A percentile compares a stretch with the other conserved stretches of the same genome.
Conservation (phyloP, 371 early-diverging fungal species). For the Mucor indicus region DNA sequence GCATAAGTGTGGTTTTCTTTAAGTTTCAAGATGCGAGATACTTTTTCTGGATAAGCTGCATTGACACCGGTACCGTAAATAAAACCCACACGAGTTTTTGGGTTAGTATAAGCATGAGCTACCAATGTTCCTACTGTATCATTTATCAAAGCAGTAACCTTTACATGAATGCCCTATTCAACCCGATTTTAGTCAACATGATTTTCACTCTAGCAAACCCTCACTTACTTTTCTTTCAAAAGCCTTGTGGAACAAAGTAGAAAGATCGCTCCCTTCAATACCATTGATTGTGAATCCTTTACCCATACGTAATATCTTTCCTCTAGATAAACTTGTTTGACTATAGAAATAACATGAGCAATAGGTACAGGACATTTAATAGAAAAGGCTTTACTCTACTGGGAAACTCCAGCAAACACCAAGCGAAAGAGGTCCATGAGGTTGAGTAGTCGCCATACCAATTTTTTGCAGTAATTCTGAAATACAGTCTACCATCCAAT, state of each 20-base stretch:
- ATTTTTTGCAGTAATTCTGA: conserved; percentile 26
- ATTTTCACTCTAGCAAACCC: no score
- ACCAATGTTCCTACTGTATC: conserved; percentile 95
- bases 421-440: conserved; percentile 14
- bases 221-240: no score
- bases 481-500: conserved; percentile 78
- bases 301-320: conserved; percentile 83
- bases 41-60: conserved; percentile 40
- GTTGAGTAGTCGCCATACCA: neutral
- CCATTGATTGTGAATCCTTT: conserved; percentile 84
- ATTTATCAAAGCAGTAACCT: conserved; percentile 67
- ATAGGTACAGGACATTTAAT: neutral
- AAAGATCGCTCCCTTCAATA: conserved; percentile 80
- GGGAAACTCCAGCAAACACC: conserved; percentile 56
- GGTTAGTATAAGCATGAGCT: conserved; percentile 77
- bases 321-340: conserved; percentile 75
- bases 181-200: no score
- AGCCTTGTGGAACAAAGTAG: conserved; percentile 66
- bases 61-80: conserved; percentile 97
- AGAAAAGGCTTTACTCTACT: conserved; percentile 28
- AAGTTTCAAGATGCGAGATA: conserved; percentile 11
- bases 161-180: conserved; percentile 6
- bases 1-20: conserved; percentile 3
- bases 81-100: conserved; percentile 81
- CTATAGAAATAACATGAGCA: conserved; percentile 31